Percentiles rank a stretch among this genome's conserved stretches.
Evolutionary conservation across 208 protist genomes (phyloP).

Genomic region (Trypanosoma grayi): DNA sequence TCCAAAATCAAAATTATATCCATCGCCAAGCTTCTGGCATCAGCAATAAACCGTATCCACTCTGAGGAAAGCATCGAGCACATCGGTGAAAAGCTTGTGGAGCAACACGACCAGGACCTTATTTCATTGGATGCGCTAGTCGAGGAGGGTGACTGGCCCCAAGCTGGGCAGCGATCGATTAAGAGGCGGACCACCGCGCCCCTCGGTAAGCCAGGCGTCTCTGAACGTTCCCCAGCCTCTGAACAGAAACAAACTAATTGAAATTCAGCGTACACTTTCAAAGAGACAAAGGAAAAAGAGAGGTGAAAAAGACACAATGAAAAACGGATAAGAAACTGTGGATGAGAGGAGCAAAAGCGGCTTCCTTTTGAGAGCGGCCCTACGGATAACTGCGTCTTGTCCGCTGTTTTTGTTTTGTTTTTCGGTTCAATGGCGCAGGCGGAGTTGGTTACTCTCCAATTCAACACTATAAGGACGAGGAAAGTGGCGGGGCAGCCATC

Average conservation of each 20-base stretch:
- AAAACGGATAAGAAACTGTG: too few species aligned
- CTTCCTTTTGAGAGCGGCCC: too few species aligned
- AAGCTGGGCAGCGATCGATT: slow-evolving; percentile 1
- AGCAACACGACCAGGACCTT: slow-evolving; percentile 61
- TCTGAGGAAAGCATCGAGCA: slow-evolving; percentile 78
- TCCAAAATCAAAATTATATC: slow-evolving; percentile 86
- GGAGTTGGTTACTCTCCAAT: too few species aligned
- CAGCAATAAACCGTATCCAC: slow-evolving; percentile 88
- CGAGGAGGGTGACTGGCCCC: slow-evolving; percentile 73
- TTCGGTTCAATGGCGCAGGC: slow-evolving; percentile 12
- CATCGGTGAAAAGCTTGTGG: slow-evolving; percentile 32
- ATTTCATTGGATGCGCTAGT: slow-evolving; percentile 78
- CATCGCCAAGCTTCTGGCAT: slow-evolving; percentile 80
- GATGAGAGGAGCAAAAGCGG: too few species aligned
- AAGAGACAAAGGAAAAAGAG: slow-evolving; percentile 1
- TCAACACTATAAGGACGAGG: too few species aligned
- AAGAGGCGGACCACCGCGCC: background rate
- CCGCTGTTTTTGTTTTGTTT: slow-evolving; percentile 7
- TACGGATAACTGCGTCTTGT: too few species aligned
- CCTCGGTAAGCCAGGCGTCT: slow-evolving; percentile 3
- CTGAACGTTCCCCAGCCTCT: background rate
- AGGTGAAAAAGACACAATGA: too few species aligned
- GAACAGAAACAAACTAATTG: background rate
- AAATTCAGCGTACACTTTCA: background rate
- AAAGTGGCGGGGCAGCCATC: too few species aligned